Evolutionary conservation across 2,329 filamentous ascomycete species (phyloP).

Genomic region (Botryotinia narcissicola): DNA sequence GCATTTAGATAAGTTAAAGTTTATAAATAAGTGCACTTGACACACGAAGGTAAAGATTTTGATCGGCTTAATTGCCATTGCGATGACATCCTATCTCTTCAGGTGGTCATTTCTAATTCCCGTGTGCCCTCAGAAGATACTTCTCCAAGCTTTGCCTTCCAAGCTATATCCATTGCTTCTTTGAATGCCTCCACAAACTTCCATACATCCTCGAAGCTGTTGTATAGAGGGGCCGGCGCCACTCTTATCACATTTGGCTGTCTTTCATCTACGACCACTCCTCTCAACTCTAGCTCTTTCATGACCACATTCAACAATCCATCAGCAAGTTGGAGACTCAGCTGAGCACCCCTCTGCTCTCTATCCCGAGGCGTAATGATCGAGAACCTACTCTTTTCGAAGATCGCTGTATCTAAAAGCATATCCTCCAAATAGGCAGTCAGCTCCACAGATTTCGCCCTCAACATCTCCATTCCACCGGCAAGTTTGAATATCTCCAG

Average conservation of each 20-base stretch:
- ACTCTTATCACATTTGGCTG: slow-evolving; percentile 73
- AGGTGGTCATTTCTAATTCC: slow-evolving; percentile 17
- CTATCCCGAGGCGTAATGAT: slow-evolving; percentile 67
- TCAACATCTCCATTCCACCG: slow-evolving; percentile 57
- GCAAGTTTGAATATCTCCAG: slow-evolving; percentile 69
- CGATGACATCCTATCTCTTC: not conserved
- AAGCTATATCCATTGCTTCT: slow-evolving; percentile 38
- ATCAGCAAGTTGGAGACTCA: slow-evolving; percentile 61
- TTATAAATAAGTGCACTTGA: not conserved
- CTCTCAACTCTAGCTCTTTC: slow-evolving; percentile 56
- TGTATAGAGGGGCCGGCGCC: slow-evolving; percentile 73
- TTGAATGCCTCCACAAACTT: slow-evolving; percentile 51
- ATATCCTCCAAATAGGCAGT: slow-evolving; percentile 68
- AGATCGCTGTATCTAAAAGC: slow-evolving; percentile 45
- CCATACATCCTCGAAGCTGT: slow-evolving; percentile 65
- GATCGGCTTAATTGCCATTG: not conserved
- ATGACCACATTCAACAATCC: slow-evolving; percentile 64
- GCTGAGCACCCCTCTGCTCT: slow-evolving; percentile 65
- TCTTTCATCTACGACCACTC: slow-evolving; percentile 71
- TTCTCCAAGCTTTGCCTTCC: slow-evolving; percentile 6
- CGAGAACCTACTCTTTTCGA: slow-evolving; percentile 43
- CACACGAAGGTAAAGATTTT: not conserved
- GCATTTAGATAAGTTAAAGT: not conserved
- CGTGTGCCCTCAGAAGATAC: slow-evolving; percentile 15
- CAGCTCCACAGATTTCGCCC: slow-evolving; percentile 62